Conservation (phyloP, 179 eudicot species). For the Vitellaria paradoxa region DNA sequence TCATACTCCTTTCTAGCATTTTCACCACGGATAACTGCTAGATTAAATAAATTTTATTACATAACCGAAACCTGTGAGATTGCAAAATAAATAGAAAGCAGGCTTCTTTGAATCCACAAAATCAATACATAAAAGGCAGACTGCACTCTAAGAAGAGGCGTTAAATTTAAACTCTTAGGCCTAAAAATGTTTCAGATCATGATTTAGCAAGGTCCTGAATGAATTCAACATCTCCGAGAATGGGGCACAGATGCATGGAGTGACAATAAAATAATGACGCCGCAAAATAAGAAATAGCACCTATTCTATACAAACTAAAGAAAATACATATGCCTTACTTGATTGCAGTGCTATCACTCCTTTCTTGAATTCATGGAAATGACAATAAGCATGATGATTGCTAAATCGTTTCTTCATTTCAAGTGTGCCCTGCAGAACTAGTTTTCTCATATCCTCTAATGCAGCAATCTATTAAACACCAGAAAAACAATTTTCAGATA, state of each 20-base stretch:
- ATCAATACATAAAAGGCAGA: not conserved
- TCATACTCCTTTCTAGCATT: constrained; percentile 52
- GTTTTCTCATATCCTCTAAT: constrained; percentile 64
- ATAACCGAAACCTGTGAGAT: not conserved
- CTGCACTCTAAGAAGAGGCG: not conserved
- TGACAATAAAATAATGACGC: no score
- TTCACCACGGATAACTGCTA: constrained; percentile 80
- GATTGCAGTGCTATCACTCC: constrained; percentile 65
- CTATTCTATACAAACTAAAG: not conserved
- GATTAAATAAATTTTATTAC: constrained; percentile 3
- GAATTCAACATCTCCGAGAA: not conserved
- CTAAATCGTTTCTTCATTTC: constrained; percentile 63
- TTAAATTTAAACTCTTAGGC: not conserved
- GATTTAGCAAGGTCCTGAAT: not conserved
- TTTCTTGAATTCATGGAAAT: constrained; percentile 55
- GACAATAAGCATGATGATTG: constrained; percentile 52
- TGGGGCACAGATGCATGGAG: not conserved
- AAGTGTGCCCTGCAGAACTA: constrained; percentile 63
- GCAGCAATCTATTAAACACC: constrained; percentile 48
- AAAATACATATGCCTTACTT: constrained; percentile 39
- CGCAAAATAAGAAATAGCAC: no score
- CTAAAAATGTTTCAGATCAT: not conserved
- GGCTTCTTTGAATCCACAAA: not conserved
- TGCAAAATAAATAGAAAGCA: not conserved
- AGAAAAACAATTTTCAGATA: constrained; percentile 7